A percentile compares a stretch with the other conserved stretches of the same genome.
These are phyloP conservation scores for Mycena haematopus DNA, from an alignment of 768 basidiomycete genomes.

Conservation along the genomic window DNA sequence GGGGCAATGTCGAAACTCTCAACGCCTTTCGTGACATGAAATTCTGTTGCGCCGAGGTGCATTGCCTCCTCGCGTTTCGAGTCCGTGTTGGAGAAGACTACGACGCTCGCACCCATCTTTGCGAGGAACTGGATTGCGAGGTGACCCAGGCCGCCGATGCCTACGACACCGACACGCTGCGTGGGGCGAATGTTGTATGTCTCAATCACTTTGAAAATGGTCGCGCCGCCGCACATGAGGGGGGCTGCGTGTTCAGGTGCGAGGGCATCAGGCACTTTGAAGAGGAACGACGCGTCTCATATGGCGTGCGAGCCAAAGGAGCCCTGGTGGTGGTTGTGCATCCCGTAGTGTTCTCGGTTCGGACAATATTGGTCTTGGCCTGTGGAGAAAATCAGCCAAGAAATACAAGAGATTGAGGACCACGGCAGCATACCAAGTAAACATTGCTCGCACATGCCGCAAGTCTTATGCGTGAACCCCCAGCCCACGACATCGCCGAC, in stretches of 20 bases:
- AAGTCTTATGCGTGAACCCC: constrained; percentile 37
- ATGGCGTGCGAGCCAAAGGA: constrained; percentile 36
- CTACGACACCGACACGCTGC: constrained; percentile 43
- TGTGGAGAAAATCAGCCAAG: background rate
- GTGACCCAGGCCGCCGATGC: constrained; percentile 45
- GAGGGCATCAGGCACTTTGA: constrained; percentile 40
- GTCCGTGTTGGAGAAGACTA: constrained; percentile 43
- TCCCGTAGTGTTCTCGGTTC: constrained; percentile 33
- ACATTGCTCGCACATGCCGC: constrained; percentile 42
- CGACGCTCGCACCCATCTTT: constrained; percentile 47
- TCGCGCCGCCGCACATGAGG: constrained; percentile 30
- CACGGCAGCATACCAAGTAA: constrained; percentile 30
- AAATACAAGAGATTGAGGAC: background rate
- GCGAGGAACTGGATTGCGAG: constrained; percentile 46
- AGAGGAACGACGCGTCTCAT: constrained; percentile 43
- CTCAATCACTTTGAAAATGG: constrained; percentile 31
- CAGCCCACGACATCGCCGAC: constrained; percentile 27
- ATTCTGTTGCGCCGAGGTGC: constrained; percentile 42
- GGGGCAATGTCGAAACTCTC: constrained; percentile 35
- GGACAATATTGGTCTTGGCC: constrained; percentile 23
- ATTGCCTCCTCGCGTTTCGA: constrained; percentile 41
- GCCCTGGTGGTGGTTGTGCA: constrained; percentile 38
- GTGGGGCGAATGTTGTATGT: constrained; percentile 34
- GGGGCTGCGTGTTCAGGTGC: constrained; percentile 36
- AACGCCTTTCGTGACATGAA: constrained; percentile 39